Evolutionary conservation across 768 basidiomycete species (phyloP).

Genomic region (Leccinum rimulosum): DNA sequence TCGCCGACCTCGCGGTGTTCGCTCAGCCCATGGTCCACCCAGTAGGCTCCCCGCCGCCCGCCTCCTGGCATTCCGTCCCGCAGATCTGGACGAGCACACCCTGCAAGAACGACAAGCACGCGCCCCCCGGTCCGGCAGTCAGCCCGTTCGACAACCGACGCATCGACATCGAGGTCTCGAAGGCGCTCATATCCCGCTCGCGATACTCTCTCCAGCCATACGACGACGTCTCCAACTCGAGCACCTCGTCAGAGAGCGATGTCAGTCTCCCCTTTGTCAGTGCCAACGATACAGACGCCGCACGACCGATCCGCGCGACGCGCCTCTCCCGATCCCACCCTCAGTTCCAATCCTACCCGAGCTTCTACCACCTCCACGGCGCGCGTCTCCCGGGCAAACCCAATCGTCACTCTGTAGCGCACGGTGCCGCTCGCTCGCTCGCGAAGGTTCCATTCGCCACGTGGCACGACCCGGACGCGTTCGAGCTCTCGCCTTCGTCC

Average conservation of each 20-base stretch:
- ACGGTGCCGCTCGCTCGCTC: slow-evolving; percentile 18
- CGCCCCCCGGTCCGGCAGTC: not conserved
- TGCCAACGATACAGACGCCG: not conserved
- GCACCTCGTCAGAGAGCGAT: slow-evolving; percentile 2
- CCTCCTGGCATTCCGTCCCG: slow-evolving; percentile 11
- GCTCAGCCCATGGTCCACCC: not conserved
- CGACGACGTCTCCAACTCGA: slow-evolving; percentile 3
- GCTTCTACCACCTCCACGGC: slow-evolving; percentile 12
- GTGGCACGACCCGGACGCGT: slow-evolving; percentile 19
- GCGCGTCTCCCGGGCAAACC: not conserved
- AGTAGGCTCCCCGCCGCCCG: slow-evolving; percentile 12
- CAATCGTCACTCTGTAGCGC: not conserved
- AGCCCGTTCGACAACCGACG: slow-evolving; percentile 1
- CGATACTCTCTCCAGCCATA: slow-evolving; percentile 16
- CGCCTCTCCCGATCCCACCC: not conserved
- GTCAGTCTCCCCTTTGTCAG: slow-evolving; percentile 3
- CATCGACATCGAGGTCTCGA: slow-evolving; percentile 5
- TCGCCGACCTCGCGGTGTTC: not conserved
- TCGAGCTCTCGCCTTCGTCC: slow-evolving; percentile 10
- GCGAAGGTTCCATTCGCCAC: not conserved
- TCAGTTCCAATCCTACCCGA: slow-evolving; percentile 2
- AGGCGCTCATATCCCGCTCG: slow-evolving; percentile 24
- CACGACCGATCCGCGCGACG: not conserved
- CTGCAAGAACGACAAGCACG: slow-evolving; percentile 4
- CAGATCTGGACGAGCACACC: slow-evolving; percentile 29